phyloP scores from a whole-genome alignment of 2,329 filamentous ascomycete genomes.

The Arthrobotrys iridis region DNA sequence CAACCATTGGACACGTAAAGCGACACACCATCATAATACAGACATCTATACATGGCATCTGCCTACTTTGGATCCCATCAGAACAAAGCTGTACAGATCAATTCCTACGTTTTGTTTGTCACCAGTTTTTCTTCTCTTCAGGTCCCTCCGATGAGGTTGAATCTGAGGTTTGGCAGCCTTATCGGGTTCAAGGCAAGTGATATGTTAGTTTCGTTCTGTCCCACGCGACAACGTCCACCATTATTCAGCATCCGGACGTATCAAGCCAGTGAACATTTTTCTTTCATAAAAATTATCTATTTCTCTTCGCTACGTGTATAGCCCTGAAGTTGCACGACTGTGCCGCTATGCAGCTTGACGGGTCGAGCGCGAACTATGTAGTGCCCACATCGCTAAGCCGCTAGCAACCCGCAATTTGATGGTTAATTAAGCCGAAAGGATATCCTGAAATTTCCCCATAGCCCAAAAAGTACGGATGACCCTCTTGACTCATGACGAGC shows the following conservation, averaged over 20 bases:
- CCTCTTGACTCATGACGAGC: constrained; percentile 1
- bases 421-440: constrained; percentile 13
- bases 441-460: not conserved
- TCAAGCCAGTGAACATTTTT: too few relatives aligned
- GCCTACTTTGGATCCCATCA: constrained; percentile 19
- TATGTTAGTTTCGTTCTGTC: not conserved
- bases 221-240: not conserved
- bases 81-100: not conserved
- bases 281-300: constrained; percentile 3
- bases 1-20: constrained; percentile 44
- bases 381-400: not conserved
- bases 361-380: not conserved
- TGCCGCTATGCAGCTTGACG: not conserved
- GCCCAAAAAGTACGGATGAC: not conserved
- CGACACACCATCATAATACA: constrained; percentile 12
- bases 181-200: not conserved
- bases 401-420: not conserved
- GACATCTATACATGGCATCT: constrained; percentile 20
- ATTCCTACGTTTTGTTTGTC: too few relatives aligned
- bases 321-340: not conserved
- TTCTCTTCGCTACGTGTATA: not conserved
- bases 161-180: constrained; percentile 29
- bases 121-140: constrained; percentile 15
- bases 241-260: not conserved
- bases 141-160: constrained; percentile 41